These are phyloP conservation scores for Periconia sp. DNA, from an alignment of 2,329 filamentous ascomycete genomes.

Conservation along the genomic window DNA sequence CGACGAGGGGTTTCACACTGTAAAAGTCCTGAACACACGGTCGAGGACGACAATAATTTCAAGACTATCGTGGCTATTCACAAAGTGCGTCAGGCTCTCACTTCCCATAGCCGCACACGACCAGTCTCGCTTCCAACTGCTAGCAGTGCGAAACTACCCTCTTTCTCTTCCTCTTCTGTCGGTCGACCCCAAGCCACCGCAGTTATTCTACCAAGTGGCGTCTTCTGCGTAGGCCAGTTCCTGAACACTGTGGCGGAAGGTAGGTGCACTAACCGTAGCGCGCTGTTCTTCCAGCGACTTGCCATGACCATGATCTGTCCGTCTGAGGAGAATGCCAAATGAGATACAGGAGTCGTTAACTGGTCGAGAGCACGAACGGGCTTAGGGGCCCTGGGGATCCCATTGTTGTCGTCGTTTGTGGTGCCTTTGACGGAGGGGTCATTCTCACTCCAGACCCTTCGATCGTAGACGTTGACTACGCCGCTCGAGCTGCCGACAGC, in stretches of 20 bases:
- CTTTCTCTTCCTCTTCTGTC: constrained; percentile 62
- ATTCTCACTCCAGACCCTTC: constrained; percentile 64
- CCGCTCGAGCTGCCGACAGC: constrained; percentile 85
- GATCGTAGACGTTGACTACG: constrained; percentile 93
- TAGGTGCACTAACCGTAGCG: constrained; percentile 84
- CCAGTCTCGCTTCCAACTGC: constrained; percentile 89
- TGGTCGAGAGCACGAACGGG: constrained; percentile 81
- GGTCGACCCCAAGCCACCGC: constrained; percentile 55
- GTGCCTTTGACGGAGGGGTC: constrained; percentile 14
- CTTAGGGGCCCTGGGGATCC: constrained; percentile 70
- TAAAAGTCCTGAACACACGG: no score
- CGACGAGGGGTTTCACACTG: no score
- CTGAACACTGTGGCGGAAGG: constrained; percentile 92
- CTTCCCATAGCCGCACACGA: constrained; percentile 88
- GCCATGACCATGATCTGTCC: constrained; percentile 88
- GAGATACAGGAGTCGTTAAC: constrained; percentile 82
- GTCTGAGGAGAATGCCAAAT: constrained; percentile 82
- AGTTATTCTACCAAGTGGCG: constrained; percentile 83
- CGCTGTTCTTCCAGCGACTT: constrained; percentile 86
- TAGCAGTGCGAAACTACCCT: constrained; percentile 64
- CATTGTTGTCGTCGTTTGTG: constrained; percentile 40
- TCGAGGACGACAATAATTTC: no score
- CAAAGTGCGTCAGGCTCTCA: constrained; percentile 31
- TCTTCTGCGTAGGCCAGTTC: constrained; percentile 95
- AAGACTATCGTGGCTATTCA: constrained; percentile 7